Base-by-base conservation (phyloP, 2,329 filamentous ascomycete genomes). In the Penicillium rolfsii region DNA sequence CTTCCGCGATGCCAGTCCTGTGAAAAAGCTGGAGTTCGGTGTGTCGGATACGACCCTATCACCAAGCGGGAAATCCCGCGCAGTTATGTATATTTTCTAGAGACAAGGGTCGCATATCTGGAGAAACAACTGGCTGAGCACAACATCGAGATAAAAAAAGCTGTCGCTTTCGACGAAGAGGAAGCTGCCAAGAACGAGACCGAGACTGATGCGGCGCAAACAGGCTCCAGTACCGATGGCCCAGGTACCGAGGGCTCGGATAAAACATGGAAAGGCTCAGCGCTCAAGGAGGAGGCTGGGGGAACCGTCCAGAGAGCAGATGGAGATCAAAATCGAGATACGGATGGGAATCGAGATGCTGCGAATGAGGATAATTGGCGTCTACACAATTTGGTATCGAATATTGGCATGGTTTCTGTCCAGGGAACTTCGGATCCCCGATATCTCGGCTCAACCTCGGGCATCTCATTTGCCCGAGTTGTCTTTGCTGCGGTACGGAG, bases 11-110 rank as follows among this genome's bases (percentile, higher is more conserved):
- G 94, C 76, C 89, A 91, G 45, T 91, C 91, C 68, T 98, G 94
- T 78, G 92, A 93, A 75, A 97, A 97, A 80, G 93, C 91, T n/a
- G 85, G 86, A 60, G 91, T 96, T 49, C 89, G 91, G 67, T 98
- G 95, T 76, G 92, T 97, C 54, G 94, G 94, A 64, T 97, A 97
- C 77, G 94, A 98, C 74, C 93, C 94, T 36, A 97, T 97, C 72
- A 96, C 92, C 26, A 97, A 97, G 83, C 89, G 91, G 73, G 93
- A 97, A 79, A 97, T 98, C 60, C 94, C 94, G 53, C 86, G 93
- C 77, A 89, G 86, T 76, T 98, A 98, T 81, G 92, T 98, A 52
- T 97, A 91, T 79, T 98, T 97, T 74, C 88, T 98, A 61, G 94
- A 98, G 77, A 91, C 90, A 30, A 85, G 94, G 61, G 87, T 97